Percentiles rank a stretch among this genome's conserved stretches.
These are phyloP conservation scores for Cladophialophora chaetospira DNA, from an alignment of 2,329 filamentous ascomycete species.

Conservation along the genomic window DNA sequence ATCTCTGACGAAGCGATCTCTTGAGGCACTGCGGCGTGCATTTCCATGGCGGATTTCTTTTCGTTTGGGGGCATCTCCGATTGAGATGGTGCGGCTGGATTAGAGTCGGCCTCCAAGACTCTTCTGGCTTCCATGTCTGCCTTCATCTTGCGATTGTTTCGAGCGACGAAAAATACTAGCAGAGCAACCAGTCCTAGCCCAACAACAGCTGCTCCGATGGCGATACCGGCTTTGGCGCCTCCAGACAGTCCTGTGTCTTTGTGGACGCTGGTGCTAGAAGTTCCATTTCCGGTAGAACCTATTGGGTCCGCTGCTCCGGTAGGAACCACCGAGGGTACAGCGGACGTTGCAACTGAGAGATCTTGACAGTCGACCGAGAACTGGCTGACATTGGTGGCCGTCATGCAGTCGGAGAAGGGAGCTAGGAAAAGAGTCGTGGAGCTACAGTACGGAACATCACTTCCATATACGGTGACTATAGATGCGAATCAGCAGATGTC, in stretches of 20 bases:
- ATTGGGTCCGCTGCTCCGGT: neutral
- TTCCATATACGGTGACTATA: slow-evolving; percentile 21
- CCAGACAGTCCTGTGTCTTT: slow-evolving; percentile 7
- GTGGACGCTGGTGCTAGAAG: neutral
- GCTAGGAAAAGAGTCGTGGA: slow-evolving; percentile 10
- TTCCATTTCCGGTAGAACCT: neutral
- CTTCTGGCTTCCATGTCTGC: slow-evolving; percentile 2
- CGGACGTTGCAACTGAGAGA: slow-evolving; percentile 17
- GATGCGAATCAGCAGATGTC: no score
- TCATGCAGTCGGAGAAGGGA: slow-evolving; percentile 17
- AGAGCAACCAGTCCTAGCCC: slow-evolving; percentile 10
- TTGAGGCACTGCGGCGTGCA: neutral
- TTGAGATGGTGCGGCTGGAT: slow-evolving; percentile 8
- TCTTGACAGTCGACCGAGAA: slow-evolving; percentile 25
- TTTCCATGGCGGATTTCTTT: slow-evolving; percentile 13
- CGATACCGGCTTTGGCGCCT: slow-evolving; percentile 26
- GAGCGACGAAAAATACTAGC: slow-evolving; percentile 16
- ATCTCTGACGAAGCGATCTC: slow-evolving; percentile 8
- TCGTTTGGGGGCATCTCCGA: slow-evolving; percentile 15
- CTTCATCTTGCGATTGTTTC: slow-evolving; percentile 14
- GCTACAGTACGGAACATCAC: slow-evolving; percentile 17
- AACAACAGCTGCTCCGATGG: slow-evolving; percentile 11
- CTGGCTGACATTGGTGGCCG: slow-evolving; percentile 18
- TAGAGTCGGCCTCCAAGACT: slow-evolving; percentile 1
- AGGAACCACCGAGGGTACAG: slow-evolving; percentile 4